Percentiles rank a stretch among this genome's conserved stretches.
Conservation (phyloP, 2,329 filamentous ascomycete species). For the Orbilia quercus region DNA sequence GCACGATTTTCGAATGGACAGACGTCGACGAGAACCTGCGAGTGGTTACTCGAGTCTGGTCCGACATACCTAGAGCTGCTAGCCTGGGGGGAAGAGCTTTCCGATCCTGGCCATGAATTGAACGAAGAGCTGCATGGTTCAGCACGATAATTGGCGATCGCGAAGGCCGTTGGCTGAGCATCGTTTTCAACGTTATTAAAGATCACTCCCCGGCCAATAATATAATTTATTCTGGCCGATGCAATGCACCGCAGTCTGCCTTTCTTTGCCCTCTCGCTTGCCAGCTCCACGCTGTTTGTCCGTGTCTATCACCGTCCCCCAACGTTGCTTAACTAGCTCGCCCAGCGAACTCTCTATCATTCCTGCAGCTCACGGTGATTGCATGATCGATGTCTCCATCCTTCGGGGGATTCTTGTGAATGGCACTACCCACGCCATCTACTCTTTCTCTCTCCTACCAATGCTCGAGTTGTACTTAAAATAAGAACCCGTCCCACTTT, state of each 20-base stretch:
- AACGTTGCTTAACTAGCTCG: conserved; percentile 3
- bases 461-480: conserved; percentile 10
- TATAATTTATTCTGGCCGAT: conserved; percentile 7
- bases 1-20: too few relatives aligned
- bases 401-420: conserved; percentile 51
- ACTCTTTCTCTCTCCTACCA: conserved; percentile 6
- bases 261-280: conserved; percentile 25
- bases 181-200: conserved; percentile 9
- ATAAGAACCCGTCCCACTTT: not conserved
- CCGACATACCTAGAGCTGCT: not conserved
- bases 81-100: too few relatives aligned
- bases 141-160: conserved; percentile 12
- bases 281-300: conserved; percentile 13
- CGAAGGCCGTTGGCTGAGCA: conserved; percentile 8
- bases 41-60: too few relatives aligned
- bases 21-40: too few relatives aligned
- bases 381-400: conserved; percentile 22
- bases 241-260: conserved; percentile 30
- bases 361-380: conserved; percentile 35
- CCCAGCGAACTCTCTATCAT: conserved; percentile 32
- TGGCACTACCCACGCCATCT: conserved; percentile 25
- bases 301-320: conserved; percentile 12
- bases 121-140: not conserved
- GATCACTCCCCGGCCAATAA: not conserved
- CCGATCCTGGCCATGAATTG: not conserved